Base-by-base conservation (phyloP, 106 monocot species). In the Cymbidium sinense region DNA sequence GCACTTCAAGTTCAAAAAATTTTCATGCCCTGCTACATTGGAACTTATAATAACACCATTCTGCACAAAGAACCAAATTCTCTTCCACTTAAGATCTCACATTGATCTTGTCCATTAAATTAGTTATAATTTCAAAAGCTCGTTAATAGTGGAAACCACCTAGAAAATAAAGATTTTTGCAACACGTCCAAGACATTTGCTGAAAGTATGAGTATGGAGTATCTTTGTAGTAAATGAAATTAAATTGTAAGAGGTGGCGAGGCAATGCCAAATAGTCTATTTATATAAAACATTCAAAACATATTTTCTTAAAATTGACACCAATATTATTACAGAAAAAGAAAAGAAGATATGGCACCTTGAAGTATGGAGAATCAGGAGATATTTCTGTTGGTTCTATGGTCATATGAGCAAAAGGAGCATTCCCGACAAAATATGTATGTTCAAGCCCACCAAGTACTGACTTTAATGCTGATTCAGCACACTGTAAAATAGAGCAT, bases 381-480 rank as follows among this genome's bases (percentile, higher is more conserved):
- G 77, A 79, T 29, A 58, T 84, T 54, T 85, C 88, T 25, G 74
- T 78, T 34, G 85, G 80, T 55, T 80, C 78, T 10, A 87, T 50
- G 50, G 51, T 62, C 85, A 90, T 88, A 77, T 94, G 98, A 61
- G 88, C 94, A 82, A 94, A 84, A 17, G 98, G 98, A 76, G 94
- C 94, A 86, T 94, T 94, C 62, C 94, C 98, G 84, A 98, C 90
- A 92, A 98, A 98, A 78, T 90, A 86, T 2, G 94, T 88, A 87
- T 94, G 50, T 41, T 84, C 74, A 76, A 94, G 88, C 34, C 81
- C 94, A 67, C 94, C 98, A 78, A 98, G 82, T 70, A 94, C 87
- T 72, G 91, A 85, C 84, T 92, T 85, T 75, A 98, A 43, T 50
- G 96, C 98, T 29, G 87, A 87, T 77, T 98, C 94, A 76, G 94